Conservation (phyloP, 2,329 filamentous ascomycete genomes). For the Blumeria hordei region DNA sequence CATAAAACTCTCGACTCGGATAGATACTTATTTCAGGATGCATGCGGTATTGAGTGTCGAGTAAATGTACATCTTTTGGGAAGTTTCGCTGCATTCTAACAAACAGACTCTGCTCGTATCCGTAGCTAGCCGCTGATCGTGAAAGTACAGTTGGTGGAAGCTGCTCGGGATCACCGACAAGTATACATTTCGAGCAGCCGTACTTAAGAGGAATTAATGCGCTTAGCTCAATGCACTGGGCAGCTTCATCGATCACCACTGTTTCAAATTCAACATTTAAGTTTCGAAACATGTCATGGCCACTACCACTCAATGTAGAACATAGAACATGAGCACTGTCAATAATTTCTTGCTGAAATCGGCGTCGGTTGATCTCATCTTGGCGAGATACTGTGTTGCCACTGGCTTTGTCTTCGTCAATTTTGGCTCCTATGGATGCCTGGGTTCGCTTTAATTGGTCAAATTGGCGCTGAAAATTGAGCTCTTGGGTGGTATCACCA, state of each 20-base stretch:
- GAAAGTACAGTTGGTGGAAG: slow-evolving; percentile 88
- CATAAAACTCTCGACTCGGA: slow-evolving; percentile 80
- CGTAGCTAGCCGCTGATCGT: slow-evolving; percentile 71
- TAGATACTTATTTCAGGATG: slow-evolving; percentile 88
- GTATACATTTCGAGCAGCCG: slow-evolving; percentile 83
- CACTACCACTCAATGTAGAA: slow-evolving; percentile 80
- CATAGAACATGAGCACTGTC: slow-evolving; percentile 83
- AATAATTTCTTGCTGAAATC: slow-evolving; percentile 75
- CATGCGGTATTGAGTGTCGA: slow-evolving; percentile 99
- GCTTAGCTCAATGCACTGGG: slow-evolving; percentile 92
- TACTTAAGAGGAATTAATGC: slow-evolving; percentile 95
- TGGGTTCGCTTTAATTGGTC: slow-evolving; percentile 58
- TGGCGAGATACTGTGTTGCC: slow-evolving; percentile 64
- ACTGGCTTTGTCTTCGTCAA: slow-evolving; percentile 69
- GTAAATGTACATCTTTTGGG: slow-evolving; percentile 65
- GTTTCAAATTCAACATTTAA: slow-evolving; percentile 94
- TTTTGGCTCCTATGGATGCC: slow-evolving; percentile 50
- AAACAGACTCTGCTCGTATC: slow-evolving; percentile 95
- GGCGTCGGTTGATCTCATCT: slow-evolving; percentile 60
- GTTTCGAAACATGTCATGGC: slow-evolving; percentile 91
- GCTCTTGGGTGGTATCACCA: slow-evolving; percentile 22
- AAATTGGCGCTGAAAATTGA: slow-evolving; percentile 48
- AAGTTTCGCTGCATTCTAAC: slow-evolving; percentile 94
- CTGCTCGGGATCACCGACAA: slow-evolving; percentile 95
- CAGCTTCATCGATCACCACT: slow-evolving; percentile 92